Evolutionary conservation across 1,139 yeast genomes (phyloP).

Genomic region (Candida neerlandica): DNA sequence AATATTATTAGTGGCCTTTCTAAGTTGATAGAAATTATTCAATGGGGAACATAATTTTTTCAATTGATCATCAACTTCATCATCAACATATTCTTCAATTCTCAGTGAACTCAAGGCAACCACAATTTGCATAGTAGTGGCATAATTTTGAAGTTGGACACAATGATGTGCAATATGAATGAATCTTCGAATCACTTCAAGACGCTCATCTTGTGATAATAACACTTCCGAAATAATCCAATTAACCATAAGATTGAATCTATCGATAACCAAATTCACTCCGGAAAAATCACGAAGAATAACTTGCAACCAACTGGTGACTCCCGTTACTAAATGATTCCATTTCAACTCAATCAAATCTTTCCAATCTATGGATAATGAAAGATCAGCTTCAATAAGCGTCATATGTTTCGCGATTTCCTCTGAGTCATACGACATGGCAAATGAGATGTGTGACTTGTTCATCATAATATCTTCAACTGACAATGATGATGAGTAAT

Average conservation of each 20-base stretch:
- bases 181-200: conserved; percentile 71
- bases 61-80: conserved; percentile 2
- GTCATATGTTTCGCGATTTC: conserved; percentile 80
- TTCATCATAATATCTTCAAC: conserved; percentile 40
- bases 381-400: conserved; percentile 78
- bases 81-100: conserved; percentile 40
- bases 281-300: conserved; percentile 70
- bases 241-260: conserved; percentile 86
- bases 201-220: conserved; percentile 66
- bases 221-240: conserved; percentile 92
- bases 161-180: conserved; percentile 85
- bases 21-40: conserved; percentile 64
- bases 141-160: conserved; percentile 71
- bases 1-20: conserved; percentile 62
- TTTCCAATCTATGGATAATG: conserved; percentile 89
- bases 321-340: conserved; percentile 67
- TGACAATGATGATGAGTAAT: conserved; percentile 36
- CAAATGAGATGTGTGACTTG: conserved; percentile 72
- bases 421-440: conserved; percentile 68
- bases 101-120: conserved; percentile 79
- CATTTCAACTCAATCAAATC: conserved; percentile 80
- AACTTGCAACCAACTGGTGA: conserved; percentile 85
- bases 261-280: conserved; percentile 77
- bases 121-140: conserved; percentile 85
- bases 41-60: conserved; percentile 63